These are phyloP conservation scores for Calonectria fujianensis DNA, from an alignment of 2,329 filamentous ascomycete species.

Conservation along the genomic window DNA sequence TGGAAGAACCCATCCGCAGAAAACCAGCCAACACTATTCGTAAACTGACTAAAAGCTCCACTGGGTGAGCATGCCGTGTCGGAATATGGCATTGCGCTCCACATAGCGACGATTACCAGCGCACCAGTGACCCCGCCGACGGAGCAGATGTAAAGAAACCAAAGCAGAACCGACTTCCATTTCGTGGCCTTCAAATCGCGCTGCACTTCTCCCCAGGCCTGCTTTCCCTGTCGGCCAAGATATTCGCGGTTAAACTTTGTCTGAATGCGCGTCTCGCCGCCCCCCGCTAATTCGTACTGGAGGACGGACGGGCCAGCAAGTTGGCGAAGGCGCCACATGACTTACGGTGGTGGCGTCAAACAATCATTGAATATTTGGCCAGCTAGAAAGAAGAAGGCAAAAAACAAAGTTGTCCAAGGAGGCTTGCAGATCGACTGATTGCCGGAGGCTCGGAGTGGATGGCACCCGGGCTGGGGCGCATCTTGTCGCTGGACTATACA, in stretches of 20 bases:
- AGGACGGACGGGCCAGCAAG: not conserved
- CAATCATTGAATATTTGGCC: not conserved
- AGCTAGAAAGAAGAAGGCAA: not conserved
- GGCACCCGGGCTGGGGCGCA: not conserved
- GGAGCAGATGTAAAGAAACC: not conserved
- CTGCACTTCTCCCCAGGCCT: not conserved
- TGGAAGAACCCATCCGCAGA: slow-evolving; percentile 1
- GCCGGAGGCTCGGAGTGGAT: not conserved
- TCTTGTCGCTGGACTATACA: no score
- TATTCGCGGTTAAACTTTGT: not conserved
- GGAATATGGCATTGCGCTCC: not conserved
- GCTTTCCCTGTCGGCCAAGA: not conserved
- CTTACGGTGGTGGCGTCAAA: no score
- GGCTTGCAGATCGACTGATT: not conserved
- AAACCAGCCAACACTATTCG: not conserved
- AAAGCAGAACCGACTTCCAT: not conserved
- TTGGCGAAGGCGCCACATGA: not conserved
- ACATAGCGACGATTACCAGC: not conserved
- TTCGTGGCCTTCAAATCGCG: not conserved
- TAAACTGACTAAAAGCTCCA: not conserved
- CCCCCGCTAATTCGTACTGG: not conserved
- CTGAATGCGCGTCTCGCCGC: not conserved
- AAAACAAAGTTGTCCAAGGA: not conserved
- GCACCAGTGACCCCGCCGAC: not conserved
- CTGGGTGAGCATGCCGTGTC: slow-evolving; percentile 2